phyloP scores from a whole-genome alignment of 495 filamentous ascomycete species.

The Parathielavia hyrcaniae region DNA sequence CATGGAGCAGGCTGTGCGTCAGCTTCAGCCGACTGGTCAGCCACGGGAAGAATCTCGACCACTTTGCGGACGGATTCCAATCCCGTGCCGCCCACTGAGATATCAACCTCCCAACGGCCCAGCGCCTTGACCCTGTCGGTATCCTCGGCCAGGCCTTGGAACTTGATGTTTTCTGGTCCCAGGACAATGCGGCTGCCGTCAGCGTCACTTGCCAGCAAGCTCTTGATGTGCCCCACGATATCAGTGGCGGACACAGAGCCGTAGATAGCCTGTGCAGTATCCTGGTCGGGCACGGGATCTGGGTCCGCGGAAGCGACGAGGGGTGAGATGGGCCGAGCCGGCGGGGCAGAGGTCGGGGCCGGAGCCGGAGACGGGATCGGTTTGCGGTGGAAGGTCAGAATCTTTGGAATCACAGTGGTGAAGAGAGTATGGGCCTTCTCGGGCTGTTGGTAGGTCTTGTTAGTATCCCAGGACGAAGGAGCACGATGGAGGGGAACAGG shows the following conservation, averaged over 20 bases:
- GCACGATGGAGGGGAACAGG: not conserved
- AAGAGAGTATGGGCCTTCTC: slow-evolving; percentile 75
- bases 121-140: slow-evolving; percentile 38
- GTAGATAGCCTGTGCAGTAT: slow-evolving; percentile 30
- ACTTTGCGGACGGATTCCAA: slow-evolving; percentile 29
- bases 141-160: slow-evolving; percentile 31
- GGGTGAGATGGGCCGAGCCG: slow-evolving; percentile 18
- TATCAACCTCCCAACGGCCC: slow-evolving; percentile 36
- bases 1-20: not conserved
- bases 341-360: slow-evolving; percentile 3
- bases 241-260: slow-evolving; percentile 40
- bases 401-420: slow-evolving; percentile 77
- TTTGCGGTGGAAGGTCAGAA: slow-evolving; percentile 83
- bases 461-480: not conserved
- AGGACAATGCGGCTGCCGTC: slow-evolving; percentile 33
- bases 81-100: slow-evolving; percentile 19
- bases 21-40: slow-evolving; percentile 7
- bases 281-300: not conserved
- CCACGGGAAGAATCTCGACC: slow-evolving; percentile 32
- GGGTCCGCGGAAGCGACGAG: slow-evolving; percentile 15
- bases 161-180: slow-evolving; percentile 28
- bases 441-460: slow-evolving; percentile 22
- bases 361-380: slow-evolving; percentile 28
- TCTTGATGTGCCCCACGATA: slow-evolving; percentile 31
- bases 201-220: slow-evolving; percentile 23